Base-by-base conservation (phyloP, 2,329 filamentous ascomycete species). In the Monilinia fructigena region DNA sequence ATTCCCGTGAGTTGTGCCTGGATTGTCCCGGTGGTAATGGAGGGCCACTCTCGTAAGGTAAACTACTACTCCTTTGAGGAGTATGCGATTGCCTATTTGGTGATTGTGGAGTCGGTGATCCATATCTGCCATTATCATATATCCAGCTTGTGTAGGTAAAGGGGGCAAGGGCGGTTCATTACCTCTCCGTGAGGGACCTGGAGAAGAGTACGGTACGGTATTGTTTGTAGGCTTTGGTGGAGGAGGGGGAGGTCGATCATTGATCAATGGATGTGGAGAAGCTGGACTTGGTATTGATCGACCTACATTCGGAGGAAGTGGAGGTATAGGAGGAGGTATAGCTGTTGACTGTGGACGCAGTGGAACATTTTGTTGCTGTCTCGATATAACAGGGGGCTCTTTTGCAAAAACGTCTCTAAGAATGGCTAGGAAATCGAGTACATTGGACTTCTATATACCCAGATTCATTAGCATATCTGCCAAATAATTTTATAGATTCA, bases 321-420 rank as follows among this genome's bases (percentile, higher is more conserved):
- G 90, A 67, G 90, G 90, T n/a, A 90, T 78, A 16, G 89, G 87
- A 42, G 90, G 89, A 59, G 88, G 86, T 66, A 81, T 79, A 38
- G 75, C 71, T 20, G 75, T 79, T 45, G 68, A 74, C 56, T 75
- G 77, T 48, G 70, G 73, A 66, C 72, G 76, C 28, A 78, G 76
- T n/a, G 78, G 74, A 72, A 76, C 64, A 69, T 80, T 79, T 71
- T 82, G 80, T 73, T 83, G 83, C 70, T 87, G 87, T 71, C 87
- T 88, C 45, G 93, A 87, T 68, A 95, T 87, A 4, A 98, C 91
- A 0, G 95, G 95, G 11, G 95, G 95, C 74, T 99, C 95, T 78
- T 96, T 96, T 48, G 93, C 89, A 76, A 99, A 99, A 28, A 98
- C 83, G 64, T 95, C 92, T 71, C 90, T 86, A 4, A 99, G 79